Conservation (phyloP, 495 filamentous ascomycete genomes). For the Aspergillus cavernicola region DNA sequence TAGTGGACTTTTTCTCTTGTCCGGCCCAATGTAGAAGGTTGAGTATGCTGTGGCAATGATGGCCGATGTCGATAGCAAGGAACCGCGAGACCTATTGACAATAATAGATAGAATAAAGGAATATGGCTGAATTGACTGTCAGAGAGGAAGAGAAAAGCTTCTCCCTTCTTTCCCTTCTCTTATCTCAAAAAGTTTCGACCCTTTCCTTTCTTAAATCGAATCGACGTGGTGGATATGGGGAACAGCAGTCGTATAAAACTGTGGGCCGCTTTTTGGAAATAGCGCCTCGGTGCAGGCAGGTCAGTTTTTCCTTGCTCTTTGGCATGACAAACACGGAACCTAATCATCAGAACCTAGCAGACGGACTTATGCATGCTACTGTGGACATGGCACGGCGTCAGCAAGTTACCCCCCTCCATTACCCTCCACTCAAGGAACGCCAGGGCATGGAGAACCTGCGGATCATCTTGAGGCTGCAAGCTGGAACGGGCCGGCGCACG, state of each 20-base stretch:
- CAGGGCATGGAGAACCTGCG: conserved; percentile 39
- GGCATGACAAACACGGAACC: conserved; percentile 38
- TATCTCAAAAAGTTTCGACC: neutral
- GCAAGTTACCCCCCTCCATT: conserved; percentile 32
- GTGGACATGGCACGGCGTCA: conserved; percentile 38
- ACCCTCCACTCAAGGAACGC: conserved; percentile 37
- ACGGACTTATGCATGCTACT: conserved; percentile 40
- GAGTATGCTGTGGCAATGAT: neutral
- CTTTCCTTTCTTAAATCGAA: conserved; percentile 15
- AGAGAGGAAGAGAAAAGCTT: conserved; percentile 13
- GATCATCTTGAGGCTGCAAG: conserved; percentile 52
- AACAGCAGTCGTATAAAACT: conserved; percentile 43
- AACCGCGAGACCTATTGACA: conserved; percentile 11
- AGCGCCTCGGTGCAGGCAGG: conserved; percentile 24
- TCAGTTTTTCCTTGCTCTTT: conserved; percentile 17
- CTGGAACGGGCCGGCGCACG: conserved; percentile 51
- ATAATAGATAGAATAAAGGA: neutral
- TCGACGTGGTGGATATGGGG: conserved; percentile 29
- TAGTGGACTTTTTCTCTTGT: neutral
- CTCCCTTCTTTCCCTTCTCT: conserved; percentile 3
- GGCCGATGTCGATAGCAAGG: neutral
- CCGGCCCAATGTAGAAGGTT: neutral
- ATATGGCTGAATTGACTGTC: neutral
- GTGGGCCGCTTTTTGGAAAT: conserved; percentile 34
- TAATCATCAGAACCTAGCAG: conserved; percentile 38